Evolutionary conservation across 179 eudicot species (phyloP).

Genomic region (Beta macrorhiza): DNA sequence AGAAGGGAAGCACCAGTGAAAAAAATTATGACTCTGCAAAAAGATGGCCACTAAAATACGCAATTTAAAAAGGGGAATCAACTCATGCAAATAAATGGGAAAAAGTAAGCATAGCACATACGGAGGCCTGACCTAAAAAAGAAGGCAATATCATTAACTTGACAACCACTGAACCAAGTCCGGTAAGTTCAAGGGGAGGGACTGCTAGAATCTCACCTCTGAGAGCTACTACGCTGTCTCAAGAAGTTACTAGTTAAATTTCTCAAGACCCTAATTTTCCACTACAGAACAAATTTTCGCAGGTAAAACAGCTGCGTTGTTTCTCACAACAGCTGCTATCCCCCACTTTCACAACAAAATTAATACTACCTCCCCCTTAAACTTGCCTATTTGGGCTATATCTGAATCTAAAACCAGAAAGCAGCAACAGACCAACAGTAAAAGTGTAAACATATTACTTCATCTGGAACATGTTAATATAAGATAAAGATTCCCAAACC

Average conservation of each 20-base stretch:
- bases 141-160: too few relatives aligned
- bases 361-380: neutral
- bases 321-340: neutral
- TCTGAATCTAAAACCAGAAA: too few relatives aligned
- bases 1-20: neutral
- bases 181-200: neutral
- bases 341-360: neutral
- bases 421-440: neutral
- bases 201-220: neutral
- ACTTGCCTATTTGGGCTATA: too few relatives aligned
- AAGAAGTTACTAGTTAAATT: neutral
- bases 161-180: neutral
- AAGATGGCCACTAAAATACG: neutral
- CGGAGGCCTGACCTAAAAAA: too few relatives aligned
- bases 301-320: neutral
- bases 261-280: neutral
- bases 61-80: neutral
- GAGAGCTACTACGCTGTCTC: neutral
- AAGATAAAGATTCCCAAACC: neutral
- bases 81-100: neutral
- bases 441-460: neutral
- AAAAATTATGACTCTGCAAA: too few relatives aligned
- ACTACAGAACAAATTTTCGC: neutral
- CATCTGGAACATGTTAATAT: neutral
- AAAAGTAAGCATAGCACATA: neutral